Base-by-base conservation (phyloP, 2,329 filamentous ascomycete genomes). In the Myrmaecium sp. region DNA sequence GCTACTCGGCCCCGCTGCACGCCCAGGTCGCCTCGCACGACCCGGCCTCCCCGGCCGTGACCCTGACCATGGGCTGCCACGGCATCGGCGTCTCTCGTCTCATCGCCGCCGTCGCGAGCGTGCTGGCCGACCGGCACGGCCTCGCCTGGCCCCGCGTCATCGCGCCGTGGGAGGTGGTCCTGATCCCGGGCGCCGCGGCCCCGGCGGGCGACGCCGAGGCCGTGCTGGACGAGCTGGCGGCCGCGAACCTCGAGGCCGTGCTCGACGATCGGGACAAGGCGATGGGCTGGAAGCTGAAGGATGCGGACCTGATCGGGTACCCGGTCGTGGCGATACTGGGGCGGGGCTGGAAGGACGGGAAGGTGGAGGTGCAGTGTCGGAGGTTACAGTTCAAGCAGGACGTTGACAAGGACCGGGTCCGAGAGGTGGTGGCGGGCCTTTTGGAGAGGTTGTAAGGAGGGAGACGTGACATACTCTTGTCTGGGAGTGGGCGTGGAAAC, bases 41-140 rank as follows among this genome's bases (percentile, higher is more conserved):
- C 38, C 17, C 35, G 37, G 6, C 33, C 20, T 21, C 34, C 16
- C 36, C 52, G 10, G 47, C 49, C 6, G 60, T 70, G 0, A 61
- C 72, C 0, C 64, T 93, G 42, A 71, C 92, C 36, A 98, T 98
- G 89, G 89, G 89, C 29, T 98, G 89, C 47, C 82, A 94, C 45
- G 89, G 89, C 1, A 91, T 98, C 33, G 89, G 89, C 2, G 71
- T 98, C 11, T 92, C 83, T 4, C 75, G 89, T 23, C 73, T 98
- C 40, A 74, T 98, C 33, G 83, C 76, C 6, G 82, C 89, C 2
- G 70, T 89, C 1, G 84, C 84, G 1, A 75, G 86, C 35, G 66
- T 75, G 20, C 59, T 82, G 6, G 64, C 71, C 0, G 81, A 92
- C 37, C 44, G 62, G 2, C 3, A 66, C 58, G 42, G 89, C 0